Base-by-base conservation (phyloP, 768 basidiomycete species). In the Leccinum rimulosum region DNA sequence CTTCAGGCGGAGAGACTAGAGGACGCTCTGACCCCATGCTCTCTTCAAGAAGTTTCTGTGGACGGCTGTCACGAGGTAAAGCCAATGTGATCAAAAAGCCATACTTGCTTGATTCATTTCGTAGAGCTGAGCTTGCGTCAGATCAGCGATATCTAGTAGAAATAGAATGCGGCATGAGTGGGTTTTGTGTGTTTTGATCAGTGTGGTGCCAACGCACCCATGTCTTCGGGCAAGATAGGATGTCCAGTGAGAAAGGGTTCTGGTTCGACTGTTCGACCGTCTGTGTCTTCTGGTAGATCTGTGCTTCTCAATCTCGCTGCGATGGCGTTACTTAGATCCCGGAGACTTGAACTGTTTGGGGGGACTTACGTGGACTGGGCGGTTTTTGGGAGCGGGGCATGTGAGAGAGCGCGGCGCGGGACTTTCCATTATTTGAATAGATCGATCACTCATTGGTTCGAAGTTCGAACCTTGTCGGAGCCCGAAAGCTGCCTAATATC, bases 1-100 rank as follows among this genome's bases (percentile, higher is more conserved):
- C 77, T 11, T 77, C 75, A 52, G 88, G 74, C 17, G 73, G 67
- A 33, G 82, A 80, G 59, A 92, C 79, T 50, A 89, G 75, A 7
- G 84, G 85, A 14, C 80, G 78, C 15, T 73, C 60, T 2, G 72
- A 69, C 22, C 45, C 70, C 52, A 73, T 68, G 33, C 75, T 73
- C 30, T 77, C 78, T 17, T 81, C 71, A 2, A 80, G 64, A n/a
- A 76, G 59, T 25, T 64, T 75, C 80, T 82, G 59, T 14, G 30
- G 27, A 56, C 9, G 54, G 35, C 11, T 35, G 45, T 56, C 47
- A 59, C 6, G 17, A 9, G 7, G 15, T 10, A 27, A 36, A 43
- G 4, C 45, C 3, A n/a, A 33, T 31, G 31, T 11, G 7, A 58
- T 33, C 38, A 47, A 30, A 50, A 10, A 31, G 33, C 17, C 19